Evolutionary conservation across 1,284 basidiomycete species (phyloP).

Genomic region (Ceratobasidium sp.): DNA sequence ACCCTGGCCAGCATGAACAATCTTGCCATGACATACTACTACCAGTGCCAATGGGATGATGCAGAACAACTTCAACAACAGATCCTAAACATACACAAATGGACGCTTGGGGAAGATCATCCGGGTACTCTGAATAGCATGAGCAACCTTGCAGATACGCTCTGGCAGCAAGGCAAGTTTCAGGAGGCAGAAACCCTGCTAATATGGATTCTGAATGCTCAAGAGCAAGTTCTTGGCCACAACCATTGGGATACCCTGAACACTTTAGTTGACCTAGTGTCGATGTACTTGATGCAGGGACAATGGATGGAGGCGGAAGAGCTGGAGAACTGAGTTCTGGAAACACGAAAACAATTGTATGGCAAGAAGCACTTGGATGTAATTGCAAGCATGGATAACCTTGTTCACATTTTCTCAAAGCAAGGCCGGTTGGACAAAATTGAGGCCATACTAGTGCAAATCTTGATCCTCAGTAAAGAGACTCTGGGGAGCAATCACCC

Average conservation of each 20-base stretch:
- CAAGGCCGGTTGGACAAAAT: no score
- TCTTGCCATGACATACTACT: conserved; percentile 3
- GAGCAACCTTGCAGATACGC: conserved; percentile 11
- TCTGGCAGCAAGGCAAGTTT: conserved; percentile 13
- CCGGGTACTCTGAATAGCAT: conserved; percentile 1
- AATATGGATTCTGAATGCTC: background rate
- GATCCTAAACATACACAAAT: background rate
- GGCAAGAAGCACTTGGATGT: background rate
- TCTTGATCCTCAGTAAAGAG: no score
- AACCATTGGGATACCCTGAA: conserved; percentile 12
- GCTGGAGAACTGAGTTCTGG: background rate
- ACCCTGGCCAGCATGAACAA: conserved; percentile 10
- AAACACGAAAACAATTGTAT: background rate
- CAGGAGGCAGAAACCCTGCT: conserved; percentile 2
- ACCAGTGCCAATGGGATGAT: conserved; percentile 7
- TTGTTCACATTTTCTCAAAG: no score
- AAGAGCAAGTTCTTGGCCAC: background rate
- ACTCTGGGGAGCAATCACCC: no score
- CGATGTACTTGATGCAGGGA: no score
- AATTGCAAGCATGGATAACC: background rate
- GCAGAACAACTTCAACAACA: background rate
- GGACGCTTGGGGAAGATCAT: conserved; percentile 4
- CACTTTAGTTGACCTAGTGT: no score
- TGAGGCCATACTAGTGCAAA: no score
- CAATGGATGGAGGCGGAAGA: no score